A percentile compares a stretch with the other conserved stretches of the same genome.
phyloP scores from a whole-genome alignment of 257 asterid genomes.

The Solanum pinnatisectum region DNA sequence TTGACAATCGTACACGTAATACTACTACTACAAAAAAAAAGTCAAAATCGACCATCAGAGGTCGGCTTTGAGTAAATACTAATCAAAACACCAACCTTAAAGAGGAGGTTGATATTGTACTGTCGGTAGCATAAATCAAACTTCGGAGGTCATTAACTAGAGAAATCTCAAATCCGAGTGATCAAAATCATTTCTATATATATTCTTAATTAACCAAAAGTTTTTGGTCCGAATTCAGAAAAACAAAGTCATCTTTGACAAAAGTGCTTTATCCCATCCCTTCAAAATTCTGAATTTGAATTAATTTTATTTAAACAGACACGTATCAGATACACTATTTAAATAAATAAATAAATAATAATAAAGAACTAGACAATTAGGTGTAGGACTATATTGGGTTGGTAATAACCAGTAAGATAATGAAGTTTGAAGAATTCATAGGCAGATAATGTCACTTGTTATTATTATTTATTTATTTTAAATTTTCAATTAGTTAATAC shows the following conservation, averaged over 20 bases:
- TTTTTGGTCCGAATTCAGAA: fast-evolving
- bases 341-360: too few relatives aligned
- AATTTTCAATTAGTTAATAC: neutral
- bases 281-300: neutral
- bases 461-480: neutral
- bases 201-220: neutral
- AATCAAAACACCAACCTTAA: neutral
- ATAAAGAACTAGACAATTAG: neutral
- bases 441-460: neutral
- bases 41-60: neutral
- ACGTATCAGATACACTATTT: neutral
- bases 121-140: neutral
- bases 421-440: neutral
- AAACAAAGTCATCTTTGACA: neutral
- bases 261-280: neutral
- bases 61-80: neutral
- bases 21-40: neutral
- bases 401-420: neutral
- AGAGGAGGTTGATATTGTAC: neutral
- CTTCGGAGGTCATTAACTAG: neutral
- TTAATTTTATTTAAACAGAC: neutral
- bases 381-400: neutral
- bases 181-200: neutral
- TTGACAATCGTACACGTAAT: neutral
- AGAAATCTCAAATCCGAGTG: neutral